Base-by-base conservation (phyloP, 257 asterid genomes). In the Buddleja alternifolia region DNA sequence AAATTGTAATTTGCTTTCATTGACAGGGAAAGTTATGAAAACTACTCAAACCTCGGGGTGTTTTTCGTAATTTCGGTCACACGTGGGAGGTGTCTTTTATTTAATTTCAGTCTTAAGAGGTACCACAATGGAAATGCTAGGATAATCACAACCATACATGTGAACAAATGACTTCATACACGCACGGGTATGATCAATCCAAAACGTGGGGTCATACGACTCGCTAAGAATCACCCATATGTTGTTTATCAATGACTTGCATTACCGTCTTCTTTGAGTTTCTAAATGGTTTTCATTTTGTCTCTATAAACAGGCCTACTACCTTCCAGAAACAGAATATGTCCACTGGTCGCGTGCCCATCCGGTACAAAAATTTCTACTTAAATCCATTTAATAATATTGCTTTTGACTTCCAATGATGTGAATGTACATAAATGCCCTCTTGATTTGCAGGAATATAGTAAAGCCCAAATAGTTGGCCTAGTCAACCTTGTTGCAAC, bases 321-420 rank as follows among this genome's bases (percentile, higher is more conserved):
- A 91, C 77, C 98, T 94, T 77, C 99, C 98, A 63, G 99, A 94
- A 83, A 94, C 99, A 8, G 99, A 94, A 72, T 94, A 83, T 70
- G 92, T 89, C 25, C 99, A 91, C 73, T 91, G 97, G 97, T 88
- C 99, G 2, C 97, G 96, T 4, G 87, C 87, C 73, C 99, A 94
- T 80, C 98, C 95, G 75, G 99, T 94, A 91, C 11, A 75, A 57
- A 57, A 41, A 40, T 11, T 23, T 6, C 21, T 10, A 8, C 24
- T 25, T n/a, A 4, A 55, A 61, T 73, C 52, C 57, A 6, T 6
- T 12, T 6, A 32, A 51, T 8, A 36, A 36, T 14, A 21, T 29
- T 39, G 0, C 34, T 63, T 36, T 34, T 12, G 36, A 15, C 45
- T 24, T 46, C 36, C 0, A 53, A 29, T 37, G 47, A 5, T 14